A percentile compares a stretch with the other conserved stretches of the same genome.
These are phyloP conservation scores for Talaromyces sp. DNA, from an alignment of 2,329 filamentous ascomycete genomes.

Conservation along the genomic window DNA sequence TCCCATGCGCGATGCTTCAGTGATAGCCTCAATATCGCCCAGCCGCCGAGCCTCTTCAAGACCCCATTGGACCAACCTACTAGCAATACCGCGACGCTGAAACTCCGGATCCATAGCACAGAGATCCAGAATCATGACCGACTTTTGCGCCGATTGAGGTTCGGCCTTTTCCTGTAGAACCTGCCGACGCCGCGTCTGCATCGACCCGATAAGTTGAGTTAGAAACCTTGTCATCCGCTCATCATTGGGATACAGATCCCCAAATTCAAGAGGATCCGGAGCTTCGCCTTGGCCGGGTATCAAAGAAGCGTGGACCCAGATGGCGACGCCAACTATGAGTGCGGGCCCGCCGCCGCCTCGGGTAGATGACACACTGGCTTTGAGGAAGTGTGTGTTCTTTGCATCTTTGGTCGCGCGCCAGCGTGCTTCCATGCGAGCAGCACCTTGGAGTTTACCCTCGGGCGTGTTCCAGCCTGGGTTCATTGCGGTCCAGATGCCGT, in stretches of 20 bases:
- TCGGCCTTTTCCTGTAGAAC: conserved; percentile 21
- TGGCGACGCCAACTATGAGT: conserved; percentile 51
- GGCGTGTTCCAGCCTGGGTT: conserved; percentile 56
- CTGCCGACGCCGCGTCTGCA: not conserved
- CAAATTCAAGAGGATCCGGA: not conserved
- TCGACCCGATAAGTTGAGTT: not conserved
- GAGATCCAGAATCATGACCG: conserved; percentile 51
- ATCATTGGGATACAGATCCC: not conserved
- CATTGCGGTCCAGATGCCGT: conserved; percentile 51
- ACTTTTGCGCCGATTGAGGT: not conserved
- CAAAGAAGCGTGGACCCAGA: conserved; percentile 54
- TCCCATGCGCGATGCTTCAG: conserved; percentile 51
- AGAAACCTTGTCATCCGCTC: not conserved
- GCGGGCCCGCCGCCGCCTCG: conserved; percentile 18
- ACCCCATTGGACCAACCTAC: conserved; percentile 48
- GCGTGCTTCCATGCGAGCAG: conserved; percentile 40
- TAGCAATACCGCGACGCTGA: conserved; percentile 50
- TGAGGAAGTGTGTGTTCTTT: conserved; percentile 53
- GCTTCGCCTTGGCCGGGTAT: conserved; percentile 48
- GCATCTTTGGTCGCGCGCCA: conserved; percentile 46
- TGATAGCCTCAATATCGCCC: conserved; percentile 38
- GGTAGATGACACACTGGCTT: conserved; percentile 44
- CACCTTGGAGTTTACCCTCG: conserved; percentile 39
- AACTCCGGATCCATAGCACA: conserved; percentile 54
- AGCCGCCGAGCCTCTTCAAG: conserved; percentile 38